Percentiles rank a stretch among this genome's conserved stretches.
These are phyloP conservation scores for Cutaneotrichosporon mucoides DNA, from an alignment of 1,284 basidiomycete species.

Conservation along the genomic window DNA sequence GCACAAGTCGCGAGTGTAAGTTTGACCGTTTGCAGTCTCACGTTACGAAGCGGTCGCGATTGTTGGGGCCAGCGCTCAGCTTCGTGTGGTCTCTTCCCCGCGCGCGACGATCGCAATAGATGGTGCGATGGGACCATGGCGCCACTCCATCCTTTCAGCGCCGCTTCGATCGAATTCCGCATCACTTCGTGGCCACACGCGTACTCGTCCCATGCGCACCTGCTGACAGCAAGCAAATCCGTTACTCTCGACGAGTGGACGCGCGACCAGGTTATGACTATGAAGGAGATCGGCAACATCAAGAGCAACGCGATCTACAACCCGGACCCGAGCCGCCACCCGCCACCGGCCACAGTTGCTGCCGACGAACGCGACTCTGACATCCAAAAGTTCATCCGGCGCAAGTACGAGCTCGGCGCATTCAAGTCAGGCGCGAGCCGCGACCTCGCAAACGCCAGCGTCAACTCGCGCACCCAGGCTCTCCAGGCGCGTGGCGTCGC, in stretches of 20 bases:
- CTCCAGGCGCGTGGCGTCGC: conserved; percentile 7
- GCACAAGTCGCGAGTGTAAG: conserved; percentile 47
- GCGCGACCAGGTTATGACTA: conserved; percentile 39
- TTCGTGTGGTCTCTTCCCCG: too few species aligned
- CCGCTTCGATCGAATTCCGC: too few species aligned
- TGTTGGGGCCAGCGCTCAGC: too few species aligned
- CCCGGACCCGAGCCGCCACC: conserved; percentile 42
- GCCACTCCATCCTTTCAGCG: too few species aligned
- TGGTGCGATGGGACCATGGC: too few species aligned
- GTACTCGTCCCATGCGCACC: not conserved
- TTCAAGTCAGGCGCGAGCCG: conserved; percentile 30
- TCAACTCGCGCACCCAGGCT: conserved; percentile 14
- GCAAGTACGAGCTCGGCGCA: conserved; percentile 46
- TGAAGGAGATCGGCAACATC: conserved; percentile 42
- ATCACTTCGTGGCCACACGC: too few species aligned
- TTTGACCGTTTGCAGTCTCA: not conserved
- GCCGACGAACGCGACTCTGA: conserved; percentile 45
- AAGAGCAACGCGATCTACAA: conserved; percentile 43
- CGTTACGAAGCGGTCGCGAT: too few species aligned
- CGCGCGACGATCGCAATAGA: too few species aligned
- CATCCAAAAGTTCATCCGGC: conserved; percentile 44
- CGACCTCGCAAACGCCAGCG: conserved; percentile 10
- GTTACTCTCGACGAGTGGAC: conserved; percentile 49
- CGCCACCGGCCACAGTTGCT: conserved; percentile 34
- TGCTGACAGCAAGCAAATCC: conserved; percentile 33